Evolutionary conservation across 2,329 filamentous ascomycete species (phyloP).

Genomic region (Nakataea oryzae): DNA sequence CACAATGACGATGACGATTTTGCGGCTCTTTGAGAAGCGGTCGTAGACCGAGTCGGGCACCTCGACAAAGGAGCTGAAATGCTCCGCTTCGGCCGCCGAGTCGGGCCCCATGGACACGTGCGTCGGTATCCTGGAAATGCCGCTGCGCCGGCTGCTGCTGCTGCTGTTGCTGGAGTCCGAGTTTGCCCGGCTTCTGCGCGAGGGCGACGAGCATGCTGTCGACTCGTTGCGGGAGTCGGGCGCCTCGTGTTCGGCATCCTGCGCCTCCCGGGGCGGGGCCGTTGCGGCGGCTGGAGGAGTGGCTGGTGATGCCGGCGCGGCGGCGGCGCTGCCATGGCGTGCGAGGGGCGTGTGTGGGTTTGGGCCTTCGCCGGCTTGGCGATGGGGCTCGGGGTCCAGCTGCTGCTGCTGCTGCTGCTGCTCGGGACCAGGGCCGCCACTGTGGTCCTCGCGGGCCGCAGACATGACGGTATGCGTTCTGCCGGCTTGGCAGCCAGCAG

Average conservation of each 20-base stretch:
- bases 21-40: slow-evolving; percentile 49
- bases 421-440: too few relatives aligned
- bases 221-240: background rate
- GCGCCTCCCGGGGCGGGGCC: too few relatives aligned
- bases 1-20: slow-evolving; percentile 56
- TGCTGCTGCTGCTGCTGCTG: too few relatives aligned
- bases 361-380: too few relatives aligned
- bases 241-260: background rate
- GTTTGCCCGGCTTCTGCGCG: background rate
- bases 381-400: too few relatives aligned
- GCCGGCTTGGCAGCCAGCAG: background rate
- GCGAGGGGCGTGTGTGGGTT: background rate
- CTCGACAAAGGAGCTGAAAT: slow-evolving; percentile 20
- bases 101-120: slow-evolving; percentile 16
- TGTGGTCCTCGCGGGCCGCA: background rate
- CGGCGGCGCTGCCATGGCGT: too few relatives aligned
- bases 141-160: slow-evolving; percentile 2
- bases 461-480: background rate
- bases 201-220: background rate
- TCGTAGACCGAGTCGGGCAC: slow-evolving; percentile 52
- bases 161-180: background rate
- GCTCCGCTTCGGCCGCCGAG: slow-evolving; percentile 11
- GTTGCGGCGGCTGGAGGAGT: too few relatives aligned
- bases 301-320: too few relatives aligned
- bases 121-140: slow-evolving; percentile 8